Conservation (phyloP, 805 yeast species). For the Teunomyces aglyptinius region DNA sequence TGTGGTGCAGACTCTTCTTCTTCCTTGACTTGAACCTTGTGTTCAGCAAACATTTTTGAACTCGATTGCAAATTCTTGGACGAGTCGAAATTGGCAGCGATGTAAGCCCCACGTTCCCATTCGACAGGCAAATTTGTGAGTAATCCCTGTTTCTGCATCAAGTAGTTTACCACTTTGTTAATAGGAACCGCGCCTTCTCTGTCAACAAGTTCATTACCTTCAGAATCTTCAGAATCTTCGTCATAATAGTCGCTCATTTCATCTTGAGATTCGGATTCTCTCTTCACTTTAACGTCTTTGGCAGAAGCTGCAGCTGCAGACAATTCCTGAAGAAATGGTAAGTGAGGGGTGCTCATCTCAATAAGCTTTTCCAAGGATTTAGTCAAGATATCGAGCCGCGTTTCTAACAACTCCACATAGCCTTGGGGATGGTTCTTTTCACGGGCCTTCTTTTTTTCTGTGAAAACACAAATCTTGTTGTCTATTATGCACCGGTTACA, state of each 20-base stretch:
- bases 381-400: constrained; percentile 52
- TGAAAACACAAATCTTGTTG: constrained; percentile 58
- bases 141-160: constrained; percentile 40
- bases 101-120: constrained; percentile 45
- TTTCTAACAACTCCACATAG: constrained; percentile 62
- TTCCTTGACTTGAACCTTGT: constrained; percentile 14
- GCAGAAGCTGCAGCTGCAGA: constrained; percentile 8
- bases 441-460: constrained; percentile 51
- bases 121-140: constrained; percentile 40
- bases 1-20: constrained; percentile 5
- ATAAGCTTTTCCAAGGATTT: constrained; percentile 47
- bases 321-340: constrained; percentile 24
- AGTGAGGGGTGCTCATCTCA: constrained; percentile 19
- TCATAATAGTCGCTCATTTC: constrained; percentile 7
- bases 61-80: constrained; percentile 23
- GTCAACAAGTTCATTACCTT: constrained; percentile 2
- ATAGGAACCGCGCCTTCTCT: constrained; percentile 34
- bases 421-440: constrained; percentile 59
- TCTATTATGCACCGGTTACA: constrained; percentile 55
- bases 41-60: constrained; percentile 34
- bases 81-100: constrained; percentile 37
- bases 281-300: not conserved
- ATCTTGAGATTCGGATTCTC: constrained; percentile 6
- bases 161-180: constrained; percentile 45
- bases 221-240: constrained; percentile 8